phyloP scores from a whole-genome alignment of 2,329 filamentous ascomycete species.

The Calonectria hawksworthii region DNA sequence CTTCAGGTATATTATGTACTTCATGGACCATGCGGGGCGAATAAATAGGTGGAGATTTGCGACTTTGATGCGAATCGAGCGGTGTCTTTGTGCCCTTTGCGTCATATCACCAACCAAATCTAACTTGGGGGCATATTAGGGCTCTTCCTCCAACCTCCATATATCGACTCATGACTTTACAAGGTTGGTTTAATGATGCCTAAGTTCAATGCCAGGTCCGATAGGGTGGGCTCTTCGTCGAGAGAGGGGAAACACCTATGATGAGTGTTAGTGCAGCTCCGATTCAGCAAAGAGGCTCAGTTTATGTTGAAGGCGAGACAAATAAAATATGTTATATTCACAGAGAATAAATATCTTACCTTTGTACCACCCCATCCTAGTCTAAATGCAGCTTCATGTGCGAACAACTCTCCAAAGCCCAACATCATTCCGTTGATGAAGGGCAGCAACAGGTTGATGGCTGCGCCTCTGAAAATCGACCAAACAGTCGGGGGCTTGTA shows the following conservation, averaged over 20 bases:
- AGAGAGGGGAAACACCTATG: slow-evolving; percentile 69
- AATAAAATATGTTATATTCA: neutral
- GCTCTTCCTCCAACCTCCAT: slow-evolving; percentile 74
- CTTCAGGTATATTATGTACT: slow-evolving; percentile 19
- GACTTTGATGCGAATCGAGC: neutral
- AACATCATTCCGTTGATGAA: slow-evolving; percentile 99
- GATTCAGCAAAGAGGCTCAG: neutral
- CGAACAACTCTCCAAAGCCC: slow-evolving; percentile 96
- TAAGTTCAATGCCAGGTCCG: slow-evolving; percentile 86
- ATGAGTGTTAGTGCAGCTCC: slow-evolving; percentile 26
- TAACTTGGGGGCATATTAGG: neutral
- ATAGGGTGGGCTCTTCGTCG: slow-evolving; percentile 76
- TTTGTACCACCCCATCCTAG: slow-evolving; percentile 95
- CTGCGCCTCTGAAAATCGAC: slow-evolving; percentile 87
- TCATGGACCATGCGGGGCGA: neutral
- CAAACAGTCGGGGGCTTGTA: slow-evolving; percentile 92
- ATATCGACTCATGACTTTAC: slow-evolving; percentile 73
- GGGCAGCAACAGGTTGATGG: slow-evolving; percentile 94
- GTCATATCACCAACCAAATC: neutral
- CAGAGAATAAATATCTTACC: slow-evolving; percentile 65
- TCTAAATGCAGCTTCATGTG: slow-evolving; percentile 93
- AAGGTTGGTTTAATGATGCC: slow-evolving; percentile 71
- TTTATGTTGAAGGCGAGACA: neutral
- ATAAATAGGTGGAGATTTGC: slow-evolving; percentile 1
- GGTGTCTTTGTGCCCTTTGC: neutral